Conservation (phyloP, 768 basidiomycete species). For the Pulveroboletus ravenelii region DNA sequence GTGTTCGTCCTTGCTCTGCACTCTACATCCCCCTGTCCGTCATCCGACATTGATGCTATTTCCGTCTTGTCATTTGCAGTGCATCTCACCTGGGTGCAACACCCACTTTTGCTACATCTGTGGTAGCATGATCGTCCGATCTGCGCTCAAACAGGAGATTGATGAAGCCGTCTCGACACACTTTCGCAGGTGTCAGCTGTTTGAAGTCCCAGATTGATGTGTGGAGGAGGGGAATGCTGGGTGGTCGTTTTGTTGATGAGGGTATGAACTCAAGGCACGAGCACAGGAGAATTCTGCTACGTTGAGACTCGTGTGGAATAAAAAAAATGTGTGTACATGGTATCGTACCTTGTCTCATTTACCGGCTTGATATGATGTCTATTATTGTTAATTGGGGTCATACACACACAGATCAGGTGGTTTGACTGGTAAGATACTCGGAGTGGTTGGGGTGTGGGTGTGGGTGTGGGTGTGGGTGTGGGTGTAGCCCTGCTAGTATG, state of each 20-base stretch:
- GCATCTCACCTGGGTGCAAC: no score
- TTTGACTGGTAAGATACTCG: no score
- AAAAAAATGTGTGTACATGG: no score
- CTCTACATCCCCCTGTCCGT: no score
- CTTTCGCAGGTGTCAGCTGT: constrained; percentile 33
- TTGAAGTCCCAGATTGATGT: constrained; percentile 29
- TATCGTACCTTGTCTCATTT: no score
- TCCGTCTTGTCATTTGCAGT: not conserved
- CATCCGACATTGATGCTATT: not conserved
- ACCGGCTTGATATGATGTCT: no score
- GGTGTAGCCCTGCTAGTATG: no score
- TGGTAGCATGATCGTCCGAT: constrained; percentile 42
- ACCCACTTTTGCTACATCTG: constrained; percentile 40
- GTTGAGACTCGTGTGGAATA: no score
- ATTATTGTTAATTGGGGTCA: no score
- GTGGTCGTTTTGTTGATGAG: not conserved
- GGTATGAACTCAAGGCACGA: not conserved
- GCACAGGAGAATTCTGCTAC: not conserved
- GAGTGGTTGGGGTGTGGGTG: no score
- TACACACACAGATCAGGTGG: no score
- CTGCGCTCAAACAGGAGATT: constrained; percentile 33
- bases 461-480: no score
- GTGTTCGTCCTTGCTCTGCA: not conserved
- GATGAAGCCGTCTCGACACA: constrained; percentile 28
- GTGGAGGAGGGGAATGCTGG: not conserved